phyloP scores from a whole-genome alignment of 78 protist species.

The Speleostelium caveatum region DNA sequence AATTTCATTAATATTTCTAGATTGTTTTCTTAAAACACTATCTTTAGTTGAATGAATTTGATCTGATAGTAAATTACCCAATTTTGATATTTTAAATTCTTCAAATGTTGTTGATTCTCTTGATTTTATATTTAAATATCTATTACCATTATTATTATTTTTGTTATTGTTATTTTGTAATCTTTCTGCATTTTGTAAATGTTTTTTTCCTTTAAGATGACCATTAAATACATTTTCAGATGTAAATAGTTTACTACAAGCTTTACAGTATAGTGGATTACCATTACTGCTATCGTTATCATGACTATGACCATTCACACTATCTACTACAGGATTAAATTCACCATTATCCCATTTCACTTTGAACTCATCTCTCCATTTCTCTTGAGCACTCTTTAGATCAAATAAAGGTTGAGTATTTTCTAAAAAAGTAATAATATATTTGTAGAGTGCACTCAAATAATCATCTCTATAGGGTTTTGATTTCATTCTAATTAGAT shows the following conservation, averaged over 20 bases:
- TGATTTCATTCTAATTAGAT: conserved; percentile 36
- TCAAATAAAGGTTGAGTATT: conserved; percentile 73
- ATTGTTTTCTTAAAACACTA: conserved; percentile 81
- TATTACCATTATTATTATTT: background rate
- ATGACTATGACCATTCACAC: background rate
- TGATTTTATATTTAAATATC: background rate
- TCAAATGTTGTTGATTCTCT: conserved; percentile 17
- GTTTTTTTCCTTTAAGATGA: conserved; percentile 84
- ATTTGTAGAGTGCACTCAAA: conserved; percentile 15
- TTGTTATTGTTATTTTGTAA: background rate
- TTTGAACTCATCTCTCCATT: conserved; percentile 23
- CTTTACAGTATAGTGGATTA: conserved; percentile 56
- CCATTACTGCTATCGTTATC: background rate
- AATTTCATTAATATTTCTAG: conserved; percentile 67
- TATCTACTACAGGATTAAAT: conserved; percentile 5
- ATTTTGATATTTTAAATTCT: conserved; percentile 45
- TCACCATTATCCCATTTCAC: conserved; percentile 30
- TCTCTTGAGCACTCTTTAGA: background rate
- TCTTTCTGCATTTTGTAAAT: background rate
- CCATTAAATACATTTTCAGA: conserved; percentile 82
- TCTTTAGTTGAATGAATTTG: conserved; percentile 68
- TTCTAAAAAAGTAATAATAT: conserved; percentile 47
- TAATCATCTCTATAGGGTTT: conserved; percentile 28
- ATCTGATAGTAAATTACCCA: conserved; percentile 45
- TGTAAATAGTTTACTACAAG: conserved; percentile 74